Evolutionary conservation across 2,329 filamentous ascomycete genomes (phyloP).

Genomic region (Akanthomyces uredinophilus): DNA sequence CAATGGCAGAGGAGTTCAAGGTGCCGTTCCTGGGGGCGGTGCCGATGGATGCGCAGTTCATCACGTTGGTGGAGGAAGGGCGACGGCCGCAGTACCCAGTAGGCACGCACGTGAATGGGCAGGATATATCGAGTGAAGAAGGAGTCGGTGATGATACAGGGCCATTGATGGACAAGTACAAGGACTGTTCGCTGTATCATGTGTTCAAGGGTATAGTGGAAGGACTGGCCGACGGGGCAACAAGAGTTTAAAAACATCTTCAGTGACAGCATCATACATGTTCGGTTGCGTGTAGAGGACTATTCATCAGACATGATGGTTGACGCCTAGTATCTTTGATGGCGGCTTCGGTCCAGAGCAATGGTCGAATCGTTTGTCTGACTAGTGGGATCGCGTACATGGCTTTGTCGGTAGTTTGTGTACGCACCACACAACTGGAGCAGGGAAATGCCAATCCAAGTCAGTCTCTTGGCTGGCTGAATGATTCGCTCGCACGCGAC

Average conservation of each 20-base stretch:
- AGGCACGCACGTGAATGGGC: slow-evolving; percentile 58
- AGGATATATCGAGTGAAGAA: slow-evolving; percentile 41
- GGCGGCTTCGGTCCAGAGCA: background rate
- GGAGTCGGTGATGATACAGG: slow-evolving; percentile 21
- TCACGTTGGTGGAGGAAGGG: slow-evolving; percentile 75
- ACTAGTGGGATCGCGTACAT: background rate
- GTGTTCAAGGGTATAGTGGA: slow-evolving; percentile 63
- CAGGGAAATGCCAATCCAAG: no score
- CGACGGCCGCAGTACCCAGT: slow-evolving; percentile 60
- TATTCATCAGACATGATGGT: background rate
- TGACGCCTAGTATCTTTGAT: background rate
- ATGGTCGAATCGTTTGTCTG: background rate
- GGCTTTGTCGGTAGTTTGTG: no score
- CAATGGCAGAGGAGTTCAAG: slow-evolving; percentile 81
- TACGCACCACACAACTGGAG: no score
- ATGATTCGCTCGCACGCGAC: background rate
- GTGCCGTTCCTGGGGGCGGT: slow-evolving; percentile 82
- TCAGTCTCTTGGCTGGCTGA: no score
- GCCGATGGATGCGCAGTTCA: slow-evolving; percentile 90
- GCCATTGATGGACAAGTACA: slow-evolving; percentile 65
- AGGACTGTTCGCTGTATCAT: slow-evolving; percentile 62
- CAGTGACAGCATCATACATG: background rate
- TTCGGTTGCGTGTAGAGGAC: no score
- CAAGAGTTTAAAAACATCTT: background rate
- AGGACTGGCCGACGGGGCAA: slow-evolving; percentile 28